Conservation (phyloP, 805 yeast genomes). For the Pichia occidentalis region DNA sequence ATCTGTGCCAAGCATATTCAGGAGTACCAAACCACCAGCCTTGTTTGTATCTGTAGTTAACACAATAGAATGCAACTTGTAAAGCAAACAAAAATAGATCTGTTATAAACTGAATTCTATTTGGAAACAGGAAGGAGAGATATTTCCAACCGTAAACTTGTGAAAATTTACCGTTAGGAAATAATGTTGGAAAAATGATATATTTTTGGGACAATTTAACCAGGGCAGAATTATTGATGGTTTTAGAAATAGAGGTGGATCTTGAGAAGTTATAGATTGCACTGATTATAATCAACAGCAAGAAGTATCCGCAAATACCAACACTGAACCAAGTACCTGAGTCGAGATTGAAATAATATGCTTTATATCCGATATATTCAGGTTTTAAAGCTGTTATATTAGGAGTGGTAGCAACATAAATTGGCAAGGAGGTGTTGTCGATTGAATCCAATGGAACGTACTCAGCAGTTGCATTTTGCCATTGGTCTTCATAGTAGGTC, state of each 20-base stretch:
- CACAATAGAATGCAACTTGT: slow-evolving; percentile 21
- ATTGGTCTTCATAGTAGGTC: slow-evolving; percentile 19
- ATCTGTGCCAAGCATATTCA: slow-evolving; percentile 29
- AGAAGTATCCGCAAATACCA: slow-evolving; percentile 34
- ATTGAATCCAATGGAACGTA: slow-evolving; percentile 11
- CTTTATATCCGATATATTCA: slow-evolving; percentile 11
- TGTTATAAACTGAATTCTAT: slow-evolving; percentile 29
- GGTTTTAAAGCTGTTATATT: slow-evolving; percentile 10
- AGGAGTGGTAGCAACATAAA: slow-evolving; percentile 15
- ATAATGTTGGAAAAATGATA: slow-evolving; percentile 36
- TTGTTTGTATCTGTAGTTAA: slow-evolving; percentile 14
- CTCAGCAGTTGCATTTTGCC: slow-evolving; percentile 27
- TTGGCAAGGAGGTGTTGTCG: slow-evolving; percentile 11
- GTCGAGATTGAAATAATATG: slow-evolving; percentile 23
- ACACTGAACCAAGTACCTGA: slow-evolving; percentile 30
- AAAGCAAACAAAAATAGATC: slow-evolving; percentile 23
- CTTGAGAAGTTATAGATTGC: slow-evolving; percentile 30
- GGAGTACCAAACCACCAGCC: slow-evolving; percentile 25
- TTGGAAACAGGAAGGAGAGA: slow-evolving; percentile 24
- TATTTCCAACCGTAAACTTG: slow-evolving; percentile 15
- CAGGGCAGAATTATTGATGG: slow-evolving; percentile 13
- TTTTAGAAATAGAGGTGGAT: slow-evolving; percentile 25
- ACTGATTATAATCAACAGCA: slow-evolving; percentile 32
- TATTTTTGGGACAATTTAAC: slow-evolving; percentile 31
- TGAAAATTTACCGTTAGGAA: slow-evolving; percentile 20